Evolutionary conservation across 2,329 filamentous ascomycete genomes (phyloP).

Genomic region (Chaetomiaceae sp.): DNA sequence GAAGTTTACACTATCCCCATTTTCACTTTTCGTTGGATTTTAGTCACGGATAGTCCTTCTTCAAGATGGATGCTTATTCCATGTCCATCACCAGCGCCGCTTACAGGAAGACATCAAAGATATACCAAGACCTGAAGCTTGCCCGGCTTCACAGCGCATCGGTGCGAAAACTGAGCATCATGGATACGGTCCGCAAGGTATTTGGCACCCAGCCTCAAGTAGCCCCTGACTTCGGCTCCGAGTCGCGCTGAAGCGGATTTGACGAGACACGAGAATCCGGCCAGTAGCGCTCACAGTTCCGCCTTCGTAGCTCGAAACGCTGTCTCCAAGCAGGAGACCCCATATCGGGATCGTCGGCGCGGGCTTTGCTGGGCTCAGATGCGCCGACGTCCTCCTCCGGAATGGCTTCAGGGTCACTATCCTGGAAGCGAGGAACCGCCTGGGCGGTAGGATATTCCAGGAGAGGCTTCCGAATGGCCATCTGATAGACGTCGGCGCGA

Average conservation of each 20-base stretch:
- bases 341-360: constrained; percentile 66
- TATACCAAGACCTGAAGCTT: constrained; percentile 24
- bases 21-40: not conserved
- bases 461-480: constrained; percentile 44
- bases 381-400: constrained; percentile 62
- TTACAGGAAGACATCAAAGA: constrained; percentile 21
- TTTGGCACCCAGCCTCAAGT: not conserved
- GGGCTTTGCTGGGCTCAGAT: constrained; percentile 66
- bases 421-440: constrained; percentile 61
- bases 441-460: constrained; percentile 62
- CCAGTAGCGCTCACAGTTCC: constrained; percentile 8
- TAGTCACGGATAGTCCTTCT: not conserved
- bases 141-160: constrained; percentile 9
- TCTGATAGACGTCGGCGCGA: constrained; percentile 61
- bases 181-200: constrained; percentile 23
- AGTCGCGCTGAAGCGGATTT: too few species aligned
- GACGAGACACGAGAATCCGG: not conserved
- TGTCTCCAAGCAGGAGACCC: constrained; percentile 33
- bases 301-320: constrained; percentile 16
- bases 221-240: too few species aligned
- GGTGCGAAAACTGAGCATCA: constrained; percentile 17
- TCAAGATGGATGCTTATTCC: constrained; percentile 27
- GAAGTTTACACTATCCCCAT: too few species aligned
- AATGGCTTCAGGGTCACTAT: constrained; percentile 65
- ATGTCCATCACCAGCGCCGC: constrained; percentile 26